Evolutionary conservation across 2,329 filamentous ascomycete genomes (phyloP).

Genomic region (Ampelomyces quisqualis): DNA sequence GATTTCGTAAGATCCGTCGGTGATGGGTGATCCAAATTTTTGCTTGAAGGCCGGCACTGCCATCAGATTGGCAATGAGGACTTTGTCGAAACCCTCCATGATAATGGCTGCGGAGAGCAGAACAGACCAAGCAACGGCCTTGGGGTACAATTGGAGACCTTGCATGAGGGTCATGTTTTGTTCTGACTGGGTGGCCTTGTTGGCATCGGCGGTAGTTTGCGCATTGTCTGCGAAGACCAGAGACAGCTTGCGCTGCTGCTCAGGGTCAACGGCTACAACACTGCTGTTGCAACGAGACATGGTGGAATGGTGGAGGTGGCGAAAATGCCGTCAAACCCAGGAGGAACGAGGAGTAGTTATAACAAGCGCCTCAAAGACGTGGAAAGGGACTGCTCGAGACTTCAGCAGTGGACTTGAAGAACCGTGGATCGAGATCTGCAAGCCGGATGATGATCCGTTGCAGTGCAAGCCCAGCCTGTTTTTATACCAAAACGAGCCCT

Average conservation of each 20-base stretch:
- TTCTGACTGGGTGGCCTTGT: constrained; percentile 47
- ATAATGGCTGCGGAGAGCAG: constrained; percentile 83
- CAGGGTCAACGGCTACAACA: constrained; percentile 35
- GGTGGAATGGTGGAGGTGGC: constrained; percentile 9
- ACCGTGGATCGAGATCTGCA: constrained; percentile 19
- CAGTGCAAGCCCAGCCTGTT: constrained; percentile 15
- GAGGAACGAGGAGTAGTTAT: not conserved
- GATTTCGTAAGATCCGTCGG: constrained; percentile 45
- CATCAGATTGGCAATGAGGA: constrained; percentile 77
- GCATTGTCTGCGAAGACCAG: constrained; percentile 31
- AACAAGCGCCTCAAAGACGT: constrained; percentile 1
- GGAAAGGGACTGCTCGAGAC: not conserved
- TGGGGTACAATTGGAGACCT: constrained; percentile 78
- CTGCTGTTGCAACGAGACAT: constrained; percentile 39
- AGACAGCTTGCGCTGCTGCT: constrained; percentile 34
- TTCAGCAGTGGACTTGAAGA: constrained; percentile 7
- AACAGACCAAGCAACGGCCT: constrained; percentile 80
- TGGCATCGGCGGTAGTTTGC: constrained; percentile 33
- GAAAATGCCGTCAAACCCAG: not conserved
- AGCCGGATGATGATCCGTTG: constrained; percentile 15
- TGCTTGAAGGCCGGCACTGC: constrained; percentile 50
- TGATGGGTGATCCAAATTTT: constrained; percentile 43
- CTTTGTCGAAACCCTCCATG: constrained; percentile 89
- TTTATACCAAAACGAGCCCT: constrained; percentile 23
- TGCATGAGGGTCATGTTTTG: constrained; percentile 61